Conservation (phyloP, 495 filamentous ascomycete species). For the Penicillium longicatenatum region DNA sequence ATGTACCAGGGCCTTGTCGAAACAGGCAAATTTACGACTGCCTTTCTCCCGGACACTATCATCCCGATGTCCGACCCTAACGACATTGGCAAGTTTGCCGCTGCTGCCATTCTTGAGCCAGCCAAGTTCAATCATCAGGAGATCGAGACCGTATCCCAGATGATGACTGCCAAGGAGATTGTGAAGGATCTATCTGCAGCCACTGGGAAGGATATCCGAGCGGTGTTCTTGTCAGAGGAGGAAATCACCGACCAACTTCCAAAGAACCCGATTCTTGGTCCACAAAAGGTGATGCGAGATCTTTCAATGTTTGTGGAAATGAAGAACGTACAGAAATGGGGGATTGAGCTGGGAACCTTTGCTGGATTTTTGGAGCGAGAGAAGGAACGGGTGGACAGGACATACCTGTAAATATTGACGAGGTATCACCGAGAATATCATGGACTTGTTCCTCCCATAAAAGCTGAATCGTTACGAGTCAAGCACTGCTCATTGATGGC, state of each 20-base stretch:
- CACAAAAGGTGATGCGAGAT: slow-evolving; percentile 32
- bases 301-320: slow-evolving; percentile 37
- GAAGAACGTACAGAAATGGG: slow-evolving; percentile 35
- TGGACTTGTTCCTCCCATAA: no score
- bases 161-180: slow-evolving; percentile 31
- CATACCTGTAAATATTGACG: slow-evolving; percentile 14
- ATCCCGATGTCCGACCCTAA: slow-evolving; percentile 46
- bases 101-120: slow-evolving; percentile 44
- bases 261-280: slow-evolving; percentile 30
- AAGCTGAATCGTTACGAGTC: no score
- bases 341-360: slow-evolving; percentile 36
- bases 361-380: slow-evolving; percentile 40
- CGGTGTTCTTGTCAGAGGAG: slow-evolving; percentile 39
- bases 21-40: slow-evolving; percentile 35
- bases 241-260: slow-evolving; percentile 31
- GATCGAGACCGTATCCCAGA: slow-evolving; percentile 43
- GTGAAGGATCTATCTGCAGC: slow-evolving; percentile 31
- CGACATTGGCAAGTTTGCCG: slow-evolving; percentile 51
- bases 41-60: slow-evolving; percentile 31
- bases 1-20: slow-evolving; percentile 42
- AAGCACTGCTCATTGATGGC: no score
- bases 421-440: slow-evolving; percentile 3
- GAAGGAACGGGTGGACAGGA: slow-evolving; percentile 22
- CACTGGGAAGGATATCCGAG: slow-evolving; percentile 35
- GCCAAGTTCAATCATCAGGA: slow-evolving; percentile 36